Conservation (phyloP, 352 stramenopile species). For the Phytopythium mirpurense region DNA sequence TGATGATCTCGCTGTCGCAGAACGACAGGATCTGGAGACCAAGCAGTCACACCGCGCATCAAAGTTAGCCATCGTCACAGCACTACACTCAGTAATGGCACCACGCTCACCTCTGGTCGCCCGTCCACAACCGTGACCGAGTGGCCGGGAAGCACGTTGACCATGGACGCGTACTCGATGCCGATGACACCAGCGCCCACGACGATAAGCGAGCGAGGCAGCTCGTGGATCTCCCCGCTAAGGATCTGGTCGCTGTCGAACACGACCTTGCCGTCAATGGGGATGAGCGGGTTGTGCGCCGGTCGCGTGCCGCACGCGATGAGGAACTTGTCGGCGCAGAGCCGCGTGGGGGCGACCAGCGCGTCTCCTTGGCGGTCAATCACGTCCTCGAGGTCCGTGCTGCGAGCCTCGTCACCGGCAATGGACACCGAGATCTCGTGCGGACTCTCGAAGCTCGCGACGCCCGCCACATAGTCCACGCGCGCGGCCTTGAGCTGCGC, state of each 20-base stretch:
- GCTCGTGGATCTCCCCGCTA: constrained; percentile 49
- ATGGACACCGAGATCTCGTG: constrained; percentile 71
- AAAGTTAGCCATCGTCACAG: too few relatives aligned
- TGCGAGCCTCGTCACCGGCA: constrained; percentile 21
- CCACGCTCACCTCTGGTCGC: constrained; percentile 54
- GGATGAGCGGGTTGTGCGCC: constrained; percentile 67
- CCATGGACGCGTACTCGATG: constrained; percentile 91
- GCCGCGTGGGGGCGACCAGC: constrained; percentile 30
- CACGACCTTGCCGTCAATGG: constrained; percentile 80
- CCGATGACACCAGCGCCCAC: constrained; percentile 84
- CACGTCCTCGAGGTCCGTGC: constrained; percentile 8
- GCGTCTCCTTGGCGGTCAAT: constrained; percentile 9
- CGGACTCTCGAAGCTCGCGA: constrained; percentile 66
- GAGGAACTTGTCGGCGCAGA: constrained; percentile 75
- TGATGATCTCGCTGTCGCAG: constrained; percentile 83
- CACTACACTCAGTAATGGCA: too few relatives aligned
- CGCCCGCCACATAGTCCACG: constrained; percentile 67
- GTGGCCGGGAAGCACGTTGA: constrained; percentile 85
- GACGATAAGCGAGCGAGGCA: constrained; percentile 76
- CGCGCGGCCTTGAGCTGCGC: constrained; percentile 70
- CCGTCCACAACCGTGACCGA: constrained; percentile 86
- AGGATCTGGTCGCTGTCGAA: constrained; percentile 85
- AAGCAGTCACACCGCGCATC: background rate
- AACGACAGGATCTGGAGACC: constrained; percentile 67
- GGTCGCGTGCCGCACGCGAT: constrained; percentile 84